Conservation (phyloP, 257 asterid species). For the Orobanche coerulescens region DNA sequence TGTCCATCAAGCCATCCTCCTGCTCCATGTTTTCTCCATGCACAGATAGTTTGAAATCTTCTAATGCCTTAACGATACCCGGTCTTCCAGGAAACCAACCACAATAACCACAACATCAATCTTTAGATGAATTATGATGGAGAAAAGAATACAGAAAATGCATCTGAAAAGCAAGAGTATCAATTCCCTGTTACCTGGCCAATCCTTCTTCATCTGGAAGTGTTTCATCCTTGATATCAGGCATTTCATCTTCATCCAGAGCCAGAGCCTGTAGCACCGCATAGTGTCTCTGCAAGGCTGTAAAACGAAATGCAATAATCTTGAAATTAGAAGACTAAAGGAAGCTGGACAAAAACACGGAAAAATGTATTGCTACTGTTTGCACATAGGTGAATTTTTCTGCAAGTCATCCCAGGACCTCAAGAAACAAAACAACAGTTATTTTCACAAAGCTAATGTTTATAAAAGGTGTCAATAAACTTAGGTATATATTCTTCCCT, state of each 20-base stretch:
- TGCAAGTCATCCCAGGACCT: slow-evolving; percentile 11
- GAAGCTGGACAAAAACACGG: not conserved
- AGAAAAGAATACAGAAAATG: slow-evolving; percentile 1
- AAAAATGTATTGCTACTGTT: not conserved
- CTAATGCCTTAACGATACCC: slow-evolving; percentile 74
- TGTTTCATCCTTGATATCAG: slow-evolving; percentile 85
- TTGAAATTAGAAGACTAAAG: slow-evolving; percentile 4
- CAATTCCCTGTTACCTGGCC: slow-evolving; percentile 45
- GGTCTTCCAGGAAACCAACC: slow-evolving; percentile 39
- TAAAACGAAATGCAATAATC: slow-evolving; percentile 15
- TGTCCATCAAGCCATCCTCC: slow-evolving; percentile 32
- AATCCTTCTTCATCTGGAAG: slow-evolving; percentile 97
- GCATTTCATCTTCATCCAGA: slow-evolving; percentile 93
- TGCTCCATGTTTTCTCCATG: slow-evolving; percentile 67
- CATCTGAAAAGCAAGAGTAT: not conserved
- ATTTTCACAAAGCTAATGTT: not conserved
- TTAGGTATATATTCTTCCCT: no score
- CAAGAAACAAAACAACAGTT: not conserved
- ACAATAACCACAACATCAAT: not conserved
- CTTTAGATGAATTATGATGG: not conserved
- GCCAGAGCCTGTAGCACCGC: slow-evolving; percentile 95
- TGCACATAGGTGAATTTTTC: not conserved
- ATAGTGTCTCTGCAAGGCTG: slow-evolving; percentile 95
- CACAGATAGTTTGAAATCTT: slow-evolving; percentile 72
- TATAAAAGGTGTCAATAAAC: not conserved